Percentiles rank a stretch among this genome's conserved stretches.
Evolutionary conservation across 1,284 basidiomycete species (phyloP).

Genomic region (Ganoderma lingzhi): DNA sequence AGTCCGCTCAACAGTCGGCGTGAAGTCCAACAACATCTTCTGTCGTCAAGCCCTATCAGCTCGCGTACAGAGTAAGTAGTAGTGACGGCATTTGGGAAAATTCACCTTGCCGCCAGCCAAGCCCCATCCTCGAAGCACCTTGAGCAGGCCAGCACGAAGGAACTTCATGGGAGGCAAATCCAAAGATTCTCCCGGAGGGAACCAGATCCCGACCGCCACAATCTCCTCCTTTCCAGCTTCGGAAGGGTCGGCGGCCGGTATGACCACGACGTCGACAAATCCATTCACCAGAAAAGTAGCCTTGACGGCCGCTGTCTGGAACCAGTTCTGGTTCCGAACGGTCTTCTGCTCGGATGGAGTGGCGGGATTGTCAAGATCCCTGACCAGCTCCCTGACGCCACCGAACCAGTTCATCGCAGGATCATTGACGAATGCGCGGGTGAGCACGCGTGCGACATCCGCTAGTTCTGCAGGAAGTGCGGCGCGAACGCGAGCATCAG

Average conservation of each 20-base stretch:
- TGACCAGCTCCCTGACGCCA: conserved; percentile 23
- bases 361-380: conserved; percentile 14
- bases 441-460: conserved; percentile 21
- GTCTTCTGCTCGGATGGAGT: conserved; percentile 8
- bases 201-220: conserved; percentile 14
- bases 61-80: background rate
- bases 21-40: conserved; percentile 17
- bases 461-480: conserved; percentile 7
- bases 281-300: conserved; percentile 19
- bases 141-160: conserved; percentile 12
- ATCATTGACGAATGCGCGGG: conserved; percentile 32
- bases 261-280: conserved; percentile 20
- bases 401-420: conserved; percentile 37
- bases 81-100: background rate
- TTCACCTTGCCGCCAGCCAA: conserved; percentile 13
- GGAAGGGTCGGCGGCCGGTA: background rate
- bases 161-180: conserved; percentile 17
- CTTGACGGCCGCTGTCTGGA: conserved; percentile 25
- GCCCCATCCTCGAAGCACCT: conserved; percentile 22
- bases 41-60: background rate
- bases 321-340: conserved; percentile 17
- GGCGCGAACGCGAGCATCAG: conserved; percentile 9
- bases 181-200: conserved; percentile 20
- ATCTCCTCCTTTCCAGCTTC: background rate
- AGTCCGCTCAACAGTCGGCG: conserved; percentile 17